These are phyloP conservation scores for Aspergillus bridgeri DNA, from an alignment of 495 filamentous ascomycete species.

Conservation along the genomic window DNA sequence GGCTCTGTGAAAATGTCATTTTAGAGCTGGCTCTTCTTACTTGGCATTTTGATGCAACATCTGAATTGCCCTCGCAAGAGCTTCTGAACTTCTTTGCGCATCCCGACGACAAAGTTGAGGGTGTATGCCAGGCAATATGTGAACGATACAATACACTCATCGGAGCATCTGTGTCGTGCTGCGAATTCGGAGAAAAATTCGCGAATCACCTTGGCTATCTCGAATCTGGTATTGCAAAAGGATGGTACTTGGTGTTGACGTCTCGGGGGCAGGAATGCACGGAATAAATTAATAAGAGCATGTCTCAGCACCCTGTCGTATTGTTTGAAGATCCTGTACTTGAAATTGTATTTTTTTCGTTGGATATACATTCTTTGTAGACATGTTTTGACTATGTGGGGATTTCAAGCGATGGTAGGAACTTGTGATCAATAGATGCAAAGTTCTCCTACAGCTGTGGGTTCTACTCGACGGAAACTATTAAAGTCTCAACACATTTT, in stretches of 20 bases:
- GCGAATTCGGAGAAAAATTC: neutral
- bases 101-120: neutral
- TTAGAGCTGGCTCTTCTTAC: constrained; percentile 1
- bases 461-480: neutral
- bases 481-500: neutral
- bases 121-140: constrained; percentile 1
- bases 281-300: neutral
- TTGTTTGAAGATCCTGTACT: neutral
- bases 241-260: neutral
- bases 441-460: neutral
- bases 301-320: neutral
- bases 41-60: constrained; percentile 3
- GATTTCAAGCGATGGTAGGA: neutral
- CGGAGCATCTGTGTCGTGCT: neutral
- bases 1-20: neutral
- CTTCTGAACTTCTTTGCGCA: constrained; percentile 1
- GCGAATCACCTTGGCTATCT: neutral
- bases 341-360: neutral
- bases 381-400: neutral
- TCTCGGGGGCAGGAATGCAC: neutral
- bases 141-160: neutral
- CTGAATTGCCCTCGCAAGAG: neutral
- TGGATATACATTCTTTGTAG: neutral
- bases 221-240: neutral
- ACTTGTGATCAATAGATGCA: neutral